Conservation (phyloP, 2,329 filamentous ascomycete genomes). For the Fusarium piperis region DNA sequence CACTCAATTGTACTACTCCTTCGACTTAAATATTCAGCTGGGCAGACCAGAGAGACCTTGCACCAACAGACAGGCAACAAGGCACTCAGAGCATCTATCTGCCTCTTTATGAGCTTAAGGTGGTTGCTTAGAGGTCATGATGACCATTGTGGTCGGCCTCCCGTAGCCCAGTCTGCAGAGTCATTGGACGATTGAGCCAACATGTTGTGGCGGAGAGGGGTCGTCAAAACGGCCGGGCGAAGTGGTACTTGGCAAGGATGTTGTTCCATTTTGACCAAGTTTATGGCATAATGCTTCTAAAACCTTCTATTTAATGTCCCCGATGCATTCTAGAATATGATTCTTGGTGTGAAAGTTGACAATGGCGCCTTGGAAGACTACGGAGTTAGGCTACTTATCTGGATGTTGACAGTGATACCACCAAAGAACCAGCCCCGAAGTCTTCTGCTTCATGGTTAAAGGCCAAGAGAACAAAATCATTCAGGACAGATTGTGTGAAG, state of each 20-base stretch:
- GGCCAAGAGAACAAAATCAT: not conserved
- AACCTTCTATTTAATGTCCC: not conserved
- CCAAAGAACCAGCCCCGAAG: not conserved
- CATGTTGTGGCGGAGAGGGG: constrained; percentile 2
- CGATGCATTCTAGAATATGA: not conserved
- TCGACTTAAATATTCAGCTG: not conserved
- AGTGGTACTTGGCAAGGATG: not conserved
- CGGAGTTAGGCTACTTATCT: not conserved
- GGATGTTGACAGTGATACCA: not conserved
- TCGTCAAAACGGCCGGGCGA: not conserved
- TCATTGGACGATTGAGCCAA: not conserved
- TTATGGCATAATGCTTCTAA: not conserved
- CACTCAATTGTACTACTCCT: not conserved
- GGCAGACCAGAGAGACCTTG: not conserved
- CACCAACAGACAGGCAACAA: not conserved
- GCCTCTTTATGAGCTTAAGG: not conserved
- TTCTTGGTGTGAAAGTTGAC: not conserved
- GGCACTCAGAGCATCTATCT: not conserved
- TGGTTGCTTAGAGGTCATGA: not conserved
- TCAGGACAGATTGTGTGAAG: not conserved
- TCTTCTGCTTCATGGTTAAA: not conserved
- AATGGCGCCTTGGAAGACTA: not conserved
- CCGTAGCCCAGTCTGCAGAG: not conserved
- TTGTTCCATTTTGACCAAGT: not conserved
- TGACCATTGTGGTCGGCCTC: not conserved